phyloP scores from a whole-genome alignment of 2,329 filamentous ascomycete genomes.

The Chaetothyriales sp. region DNA sequence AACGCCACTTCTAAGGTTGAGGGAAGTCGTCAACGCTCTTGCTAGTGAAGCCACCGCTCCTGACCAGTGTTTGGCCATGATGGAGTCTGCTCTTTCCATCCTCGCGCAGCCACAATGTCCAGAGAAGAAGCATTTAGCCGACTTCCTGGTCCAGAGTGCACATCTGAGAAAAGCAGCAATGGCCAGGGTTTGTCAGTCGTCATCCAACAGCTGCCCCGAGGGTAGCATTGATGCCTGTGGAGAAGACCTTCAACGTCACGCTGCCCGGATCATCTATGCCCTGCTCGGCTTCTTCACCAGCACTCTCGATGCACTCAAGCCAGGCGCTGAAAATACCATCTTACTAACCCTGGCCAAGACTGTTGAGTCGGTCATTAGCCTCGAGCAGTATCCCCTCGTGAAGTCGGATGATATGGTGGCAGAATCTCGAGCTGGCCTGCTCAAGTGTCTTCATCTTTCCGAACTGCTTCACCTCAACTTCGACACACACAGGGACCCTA shows the following conservation, averaged over 20 bases:
- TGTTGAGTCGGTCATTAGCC: background rate
- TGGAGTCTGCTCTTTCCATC: background rate
- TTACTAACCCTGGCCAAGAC: background rate
- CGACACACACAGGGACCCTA: background rate
- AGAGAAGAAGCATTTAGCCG: background rate
- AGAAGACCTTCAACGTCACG: background rate
- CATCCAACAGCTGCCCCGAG: background rate
- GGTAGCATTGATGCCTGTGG: background rate
- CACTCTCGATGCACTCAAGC: background rate
- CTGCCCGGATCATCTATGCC: slow-evolving; percentile 1
- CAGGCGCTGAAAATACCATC: background rate
- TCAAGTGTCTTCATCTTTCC: background rate
- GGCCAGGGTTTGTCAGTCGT: background rate
- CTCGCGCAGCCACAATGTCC: background rate
- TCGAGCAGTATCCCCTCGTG: background rate
- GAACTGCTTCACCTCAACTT: background rate
- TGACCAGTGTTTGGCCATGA: background rate
- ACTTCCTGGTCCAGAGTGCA: background rate
- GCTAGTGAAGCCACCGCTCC: background rate
- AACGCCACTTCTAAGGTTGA: background rate
- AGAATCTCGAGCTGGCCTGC: background rate
- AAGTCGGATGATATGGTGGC: background rate
- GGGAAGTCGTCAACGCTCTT: background rate
- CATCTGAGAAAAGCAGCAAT: background rate
- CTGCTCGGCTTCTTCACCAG: background rate